phyloP scores from a whole-genome alignment of 164 flowering plant genomes.

The Akebia trifoliata region DNA sequence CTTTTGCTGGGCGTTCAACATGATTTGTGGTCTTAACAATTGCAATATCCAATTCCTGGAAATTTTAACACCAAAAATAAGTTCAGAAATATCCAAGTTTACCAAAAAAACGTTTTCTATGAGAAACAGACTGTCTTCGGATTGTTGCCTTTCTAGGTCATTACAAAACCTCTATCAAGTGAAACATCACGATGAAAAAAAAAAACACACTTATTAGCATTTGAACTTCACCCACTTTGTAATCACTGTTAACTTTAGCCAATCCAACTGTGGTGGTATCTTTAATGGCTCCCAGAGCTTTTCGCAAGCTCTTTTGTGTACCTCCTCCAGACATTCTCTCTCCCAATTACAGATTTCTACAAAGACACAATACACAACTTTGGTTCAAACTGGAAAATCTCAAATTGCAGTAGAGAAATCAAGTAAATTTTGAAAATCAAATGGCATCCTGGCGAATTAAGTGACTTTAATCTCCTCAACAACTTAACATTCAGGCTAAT shows the following conservation, averaged over 20 bases:
- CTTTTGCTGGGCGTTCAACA: conserved; percentile 81
- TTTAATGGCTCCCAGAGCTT: conserved; percentile 90
- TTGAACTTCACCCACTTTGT: conserved; percentile 50
- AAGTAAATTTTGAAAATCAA: neutral
- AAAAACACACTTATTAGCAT: neutral
- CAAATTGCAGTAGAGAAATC: neutral
- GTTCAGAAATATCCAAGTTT: neutral
- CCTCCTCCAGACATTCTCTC: conserved; percentile 81
- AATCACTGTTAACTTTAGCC: conserved; percentile 96
- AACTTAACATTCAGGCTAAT: too few relatives aligned
- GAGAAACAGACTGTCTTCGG: too few relatives aligned
- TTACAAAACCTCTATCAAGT: too few relatives aligned
- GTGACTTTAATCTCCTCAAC: neutral
- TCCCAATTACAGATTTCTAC: conserved; percentile 25
- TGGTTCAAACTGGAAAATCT: too few relatives aligned
- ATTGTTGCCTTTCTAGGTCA: too few relatives aligned
- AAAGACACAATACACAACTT: too few relatives aligned
- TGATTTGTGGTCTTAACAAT: conserved; percentile 82
- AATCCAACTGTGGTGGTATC: conserved; percentile 90
- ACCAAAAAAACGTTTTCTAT: too few relatives aligned
- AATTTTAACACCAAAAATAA: conserved; percentile 7
- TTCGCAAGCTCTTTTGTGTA: conserved; percentile 76
- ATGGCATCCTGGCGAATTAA: neutral
- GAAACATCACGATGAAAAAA: too few relatives aligned
- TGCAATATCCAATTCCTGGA: conserved; percentile 80